A percentile compares a stretch with the other conserved stretches of the same genome.
Evolutionary conservation across 441 rosid genomes (phyloP).

Genomic region (Kokia cookei): DNA sequence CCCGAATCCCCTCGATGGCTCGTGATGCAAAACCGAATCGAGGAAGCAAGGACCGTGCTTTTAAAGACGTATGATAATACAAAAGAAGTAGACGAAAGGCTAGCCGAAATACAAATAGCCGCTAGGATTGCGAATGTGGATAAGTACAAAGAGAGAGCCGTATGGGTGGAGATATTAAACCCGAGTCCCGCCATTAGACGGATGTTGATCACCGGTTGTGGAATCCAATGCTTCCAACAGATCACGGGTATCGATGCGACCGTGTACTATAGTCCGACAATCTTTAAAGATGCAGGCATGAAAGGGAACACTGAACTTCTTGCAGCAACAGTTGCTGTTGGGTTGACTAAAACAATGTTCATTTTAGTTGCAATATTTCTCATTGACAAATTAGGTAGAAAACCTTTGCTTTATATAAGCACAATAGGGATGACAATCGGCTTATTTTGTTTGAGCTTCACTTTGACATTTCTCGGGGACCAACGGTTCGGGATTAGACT

Average conservation of each 20-base stretch:
- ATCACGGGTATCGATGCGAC: constrained; percentile 39
- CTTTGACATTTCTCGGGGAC: constrained; percentile 19
- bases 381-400: constrained; percentile 36
- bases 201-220: constrained; percentile 38
- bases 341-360: constrained; percentile 34
- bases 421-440: constrained; percentile 37
- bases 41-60: constrained; percentile 36
- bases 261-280: constrained; percentile 39
- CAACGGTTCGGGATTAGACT: constrained; percentile 19
- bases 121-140: constrained; percentile 24
- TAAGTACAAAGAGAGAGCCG: constrained; percentile 27
- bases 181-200: constrained; percentile 26
- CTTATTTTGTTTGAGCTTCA: constrained; percentile 27
- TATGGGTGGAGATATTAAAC: constrained; percentile 26
- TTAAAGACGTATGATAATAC: constrained; percentile 18
- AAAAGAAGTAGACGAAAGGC: constrained; percentile 30
- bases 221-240: constrained; percentile 44
- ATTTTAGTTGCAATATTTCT: constrained; percentile 31
- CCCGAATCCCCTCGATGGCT: constrained; percentile 51
- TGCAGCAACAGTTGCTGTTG: constrained; percentile 41
- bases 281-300: constrained; percentile 33
- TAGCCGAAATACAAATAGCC: constrained; percentile 29
- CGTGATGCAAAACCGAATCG: constrained; percentile 26
- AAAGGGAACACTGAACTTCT: constrained; percentile 20
- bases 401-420: constrained; percentile 37